Conservation (phyloP, 805 yeast species). For the Yamadazyma takamatsuzukensis region DNA sequence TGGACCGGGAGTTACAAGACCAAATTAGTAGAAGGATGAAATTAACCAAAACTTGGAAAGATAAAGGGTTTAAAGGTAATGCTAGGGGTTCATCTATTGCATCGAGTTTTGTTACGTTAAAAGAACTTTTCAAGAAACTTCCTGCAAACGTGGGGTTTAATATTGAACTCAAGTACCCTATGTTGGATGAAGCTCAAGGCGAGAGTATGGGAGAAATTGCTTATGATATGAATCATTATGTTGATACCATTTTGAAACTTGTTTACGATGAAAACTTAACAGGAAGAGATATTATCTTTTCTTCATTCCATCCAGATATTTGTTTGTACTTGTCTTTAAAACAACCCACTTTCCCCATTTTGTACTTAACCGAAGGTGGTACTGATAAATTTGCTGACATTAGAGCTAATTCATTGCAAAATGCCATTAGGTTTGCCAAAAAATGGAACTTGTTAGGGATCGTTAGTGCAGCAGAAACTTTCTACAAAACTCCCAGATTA, state of each 20-base stretch:
- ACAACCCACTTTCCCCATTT: slow-evolving; percentile 90
- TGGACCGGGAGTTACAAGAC: slow-evolving; percentile 37
- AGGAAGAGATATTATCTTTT: slow-evolving; percentile 83
- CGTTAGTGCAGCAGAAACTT: slow-evolving; percentile 83
- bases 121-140: slow-evolving; percentile 74
- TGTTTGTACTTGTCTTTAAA: slow-evolving; percentile 82
- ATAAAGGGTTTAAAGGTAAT: slow-evolving; percentile 88
- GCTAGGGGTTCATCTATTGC: slow-evolving; percentile 86
- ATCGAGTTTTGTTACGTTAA: slow-evolving; percentile 84
- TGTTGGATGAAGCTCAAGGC: slow-evolving; percentile 86
- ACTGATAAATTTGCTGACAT: slow-evolving; percentile 83
- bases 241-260: slow-evolving; percentile 76
- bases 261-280: slow-evolving; percentile 72
- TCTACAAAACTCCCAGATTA: slow-evolving; percentile 85
- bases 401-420: slow-evolving; percentile 82
- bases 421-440: slow-evolving; percentile 85
- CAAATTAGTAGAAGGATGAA: slow-evolving; percentile 63
- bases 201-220: slow-evolving; percentile 87
- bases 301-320: slow-evolving; percentile 93
- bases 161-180: slow-evolving; percentile 91
- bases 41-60: slow-evolving; percentile 84
- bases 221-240: slow-evolving; percentile 80
- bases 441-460: slow-evolving; percentile 91
- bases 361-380: slow-evolving; percentile 88
- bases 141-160: slow-evolving; percentile 89